Base-by-base conservation (phyloP, 164 flowering plant species). In the Stephania cephalantha region DNA sequence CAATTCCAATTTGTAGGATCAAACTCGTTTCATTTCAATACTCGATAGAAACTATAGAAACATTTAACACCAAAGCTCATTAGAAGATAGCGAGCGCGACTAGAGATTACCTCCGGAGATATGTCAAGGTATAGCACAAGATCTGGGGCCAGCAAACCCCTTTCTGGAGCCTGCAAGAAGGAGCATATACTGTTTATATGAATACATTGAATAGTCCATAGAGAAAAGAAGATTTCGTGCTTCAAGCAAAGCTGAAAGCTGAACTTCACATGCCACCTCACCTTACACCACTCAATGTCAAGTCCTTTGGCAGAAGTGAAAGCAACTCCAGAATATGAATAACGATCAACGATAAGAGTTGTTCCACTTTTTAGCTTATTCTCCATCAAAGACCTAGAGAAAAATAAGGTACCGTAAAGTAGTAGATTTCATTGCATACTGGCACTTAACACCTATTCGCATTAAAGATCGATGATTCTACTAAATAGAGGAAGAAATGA, bases 241-340 rank as follows among this genome's bases (percentile, higher is more conserved):
- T 46, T 29, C 7, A 11, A 29, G 22, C 35, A 17, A 2, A 13
- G 11, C 45, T 58, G 58, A 17, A 2, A 13, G 11, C 45, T 58
- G 58, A 44, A 50, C 65, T 18, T 67, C n/a, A 5, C 7, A 45
- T 0, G 29, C 25, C 18, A 31, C 48, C 69, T 72, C 81, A 90
- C 98, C 94, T 94, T 94, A 72, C 97, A 94, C 98, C 98, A 94
- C 69, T 89, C 90, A 78, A 90, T n/a, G 75, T 87, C 91, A 69
- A 94, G 89, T 77, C 97, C 98, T 81, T 92, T 92, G 15, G 96
- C 94, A 79, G 92, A 86, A 11, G 98, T 91, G 82, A 94, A 94
- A 46, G 98, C 98, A 71, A 94, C 95, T 44, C 98, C 97, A 61
- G 96, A 94, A 75, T 90, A 91, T 48, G 98, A 88, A 81, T 94